Evolutionary conservation across 768 basidiomycete species (phyloP).

Genomic region (Cystobasidium ongulense): DNA sequence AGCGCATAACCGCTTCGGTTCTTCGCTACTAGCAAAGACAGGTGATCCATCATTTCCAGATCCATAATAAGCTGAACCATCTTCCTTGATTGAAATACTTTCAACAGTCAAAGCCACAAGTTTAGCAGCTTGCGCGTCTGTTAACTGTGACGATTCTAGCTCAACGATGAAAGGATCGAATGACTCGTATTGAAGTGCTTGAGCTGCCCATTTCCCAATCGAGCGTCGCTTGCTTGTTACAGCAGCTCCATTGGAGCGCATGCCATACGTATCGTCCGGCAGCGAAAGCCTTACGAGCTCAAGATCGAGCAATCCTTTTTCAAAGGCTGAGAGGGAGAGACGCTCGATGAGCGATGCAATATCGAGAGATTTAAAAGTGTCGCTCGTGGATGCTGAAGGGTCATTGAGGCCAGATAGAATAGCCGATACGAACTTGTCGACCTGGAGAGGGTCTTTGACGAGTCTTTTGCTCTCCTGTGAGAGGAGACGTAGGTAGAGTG

Average conservation of each 20-base stretch:
- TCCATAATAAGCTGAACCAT: constrained; percentile 2
- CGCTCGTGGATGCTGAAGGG: constrained; percentile 45
- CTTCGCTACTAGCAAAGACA: background rate
- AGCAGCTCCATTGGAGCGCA: background rate
- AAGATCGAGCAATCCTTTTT: constrained; percentile 68
- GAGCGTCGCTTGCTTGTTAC: background rate
- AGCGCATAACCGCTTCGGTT: background rate
- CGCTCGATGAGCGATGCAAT: constrained; percentile 74
- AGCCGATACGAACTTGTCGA: constrained; percentile 81
- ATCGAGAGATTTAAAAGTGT: constrained; percentile 77
- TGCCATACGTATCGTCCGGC: constrained; percentile 1
- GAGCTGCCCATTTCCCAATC: background rate
- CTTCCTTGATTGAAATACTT: background rate
- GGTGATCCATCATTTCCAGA: background rate
- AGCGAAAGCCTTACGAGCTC: constrained; percentile 51
- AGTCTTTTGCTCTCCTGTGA: constrained; percentile 81
- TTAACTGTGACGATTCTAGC: background rate
- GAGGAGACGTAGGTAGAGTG: constrained; percentile 50
- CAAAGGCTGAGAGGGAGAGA: constrained; percentile 75
- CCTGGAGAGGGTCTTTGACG: constrained; percentile 78
- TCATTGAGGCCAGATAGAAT: constrained; percentile 51
- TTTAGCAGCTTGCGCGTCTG: background rate
- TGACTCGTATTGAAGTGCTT: background rate
- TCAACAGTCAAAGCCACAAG: constrained; percentile 4
- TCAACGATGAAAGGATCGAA: constrained; percentile 2